Percentiles rank a stretch among this genome's conserved stretches.
Conservation (phyloP, 352 stramenopile species). For the Globisporangium spinosum region DNA sequence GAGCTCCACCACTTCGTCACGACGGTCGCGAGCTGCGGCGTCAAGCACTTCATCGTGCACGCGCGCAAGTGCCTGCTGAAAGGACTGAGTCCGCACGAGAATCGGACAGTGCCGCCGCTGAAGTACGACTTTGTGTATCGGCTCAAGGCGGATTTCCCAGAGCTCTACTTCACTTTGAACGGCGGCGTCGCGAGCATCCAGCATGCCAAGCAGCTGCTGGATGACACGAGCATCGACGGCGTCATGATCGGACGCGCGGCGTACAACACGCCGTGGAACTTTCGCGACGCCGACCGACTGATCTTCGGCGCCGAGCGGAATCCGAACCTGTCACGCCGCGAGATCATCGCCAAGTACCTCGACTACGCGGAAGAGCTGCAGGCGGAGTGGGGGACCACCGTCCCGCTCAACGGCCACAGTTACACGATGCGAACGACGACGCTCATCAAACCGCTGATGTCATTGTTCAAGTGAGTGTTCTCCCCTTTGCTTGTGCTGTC, state of each 20-base stretch:
- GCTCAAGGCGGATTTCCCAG: conserved; percentile 94
- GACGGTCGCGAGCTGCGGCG: conserved; percentile 84
- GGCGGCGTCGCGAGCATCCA: conserved; percentile 93
- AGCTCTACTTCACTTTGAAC: conserved; percentile 98
- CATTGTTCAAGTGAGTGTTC: conserved; percentile 66
- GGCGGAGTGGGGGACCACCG: conserved; percentile 54
- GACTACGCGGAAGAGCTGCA: conserved; percentile 85
- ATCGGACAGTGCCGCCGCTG: conserved; percentile 96
- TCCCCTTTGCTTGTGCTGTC: not conserved
- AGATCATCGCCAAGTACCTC: conserved; percentile 82
- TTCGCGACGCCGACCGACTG: conserved; percentile 78
- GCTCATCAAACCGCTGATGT: conserved; percentile 75
- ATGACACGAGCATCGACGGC: conserved; percentile 71
- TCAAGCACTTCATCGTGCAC: conserved; percentile 97
- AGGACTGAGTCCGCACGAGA: conserved; percentile 94
- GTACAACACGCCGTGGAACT: conserved; percentile 89
- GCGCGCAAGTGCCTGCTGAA: conserved; percentile 97
- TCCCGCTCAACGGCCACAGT: conserved; percentile 36
- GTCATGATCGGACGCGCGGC: conserved; percentile 90
- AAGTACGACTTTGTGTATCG: conserved; percentile 94
- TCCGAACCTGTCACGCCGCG: conserved; percentile 78
- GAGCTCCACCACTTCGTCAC: conserved; percentile 92
- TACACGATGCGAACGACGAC: conserved; percentile 81
- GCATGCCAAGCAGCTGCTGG: conserved; percentile 86
- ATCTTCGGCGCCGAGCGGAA: conserved; percentile 74